Base-by-base conservation (phyloP, 129 eudicot genomes). In the Tagetes patula region DNA sequence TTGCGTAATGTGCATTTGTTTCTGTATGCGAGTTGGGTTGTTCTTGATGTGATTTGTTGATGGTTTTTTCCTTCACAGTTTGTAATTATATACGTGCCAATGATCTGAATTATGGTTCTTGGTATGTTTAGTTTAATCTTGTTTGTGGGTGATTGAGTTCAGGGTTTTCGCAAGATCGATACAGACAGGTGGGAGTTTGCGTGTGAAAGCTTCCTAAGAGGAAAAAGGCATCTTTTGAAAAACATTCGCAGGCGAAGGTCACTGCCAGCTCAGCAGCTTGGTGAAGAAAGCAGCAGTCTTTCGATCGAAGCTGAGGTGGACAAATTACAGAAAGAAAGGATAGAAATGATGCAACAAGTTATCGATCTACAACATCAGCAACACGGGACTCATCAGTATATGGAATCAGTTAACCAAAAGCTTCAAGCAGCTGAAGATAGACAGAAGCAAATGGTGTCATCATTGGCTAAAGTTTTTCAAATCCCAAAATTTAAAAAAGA, bases 151-250 rank as follows among this genome's bases (percentile, higher is more conserved):
- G 20, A 73, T 41, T 45, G 74, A 71, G 71, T 89, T 69, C 87
- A 86, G 98, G 96, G 98, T 9, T 93, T 93, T 84, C 90, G 93
- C 67, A 93, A 93, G 84, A 76, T 93, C 66, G 92, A 90, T 45
- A 38, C 92, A 5, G 96, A 90, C 73, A 86, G 82, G 70, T 93
- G 98, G 98, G 98, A 93, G 71, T 93, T 93, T 47, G 87, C 96
- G 0, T 81, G 82, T 42, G 87, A 84, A 78, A 82, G 85, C 58
- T 93, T 93, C 69, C 40, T 84, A 30, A 82, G 72, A 75, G 98
- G 98, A 71, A 76, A 87, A 65, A 83, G 76, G 36, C 91, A 89
- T 81, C 84, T 93, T 2, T 66, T 93, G 79, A 93, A 73, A 78
- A 89, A 75, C 82, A 93, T 93, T 55, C 85, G 75, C 33, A 84